Evolutionary conservation across 345 rosid species (phyloP), one percentile per base, ranked within the genome.

Genomic region (Hevea brasiliensis): DNA sequence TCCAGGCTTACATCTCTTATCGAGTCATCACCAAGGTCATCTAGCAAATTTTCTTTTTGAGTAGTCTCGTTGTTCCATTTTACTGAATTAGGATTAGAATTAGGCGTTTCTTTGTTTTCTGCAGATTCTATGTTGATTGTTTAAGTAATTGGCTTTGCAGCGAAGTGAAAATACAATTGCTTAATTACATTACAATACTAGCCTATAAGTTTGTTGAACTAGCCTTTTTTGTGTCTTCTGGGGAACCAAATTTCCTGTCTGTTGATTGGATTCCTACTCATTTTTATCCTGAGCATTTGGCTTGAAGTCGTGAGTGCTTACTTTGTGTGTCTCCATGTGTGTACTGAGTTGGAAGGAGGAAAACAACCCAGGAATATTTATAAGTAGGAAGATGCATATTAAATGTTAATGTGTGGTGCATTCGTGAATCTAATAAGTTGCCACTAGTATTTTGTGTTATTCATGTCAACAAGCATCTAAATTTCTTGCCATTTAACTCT

Each of bases 1-100:
- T 96, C 17, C 97, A 96, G 86, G 80, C 97, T 73, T 93, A 92
- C 74, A 89, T 95, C 84, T 93, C 99, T 24, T 96, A 93, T 81
- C 86, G 98, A 74, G 94, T 96, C 69, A 83, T 90, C 88, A 91
- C 96, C 77, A 96, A 93, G 99, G 99, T 92, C 15, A 37, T 53
- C 13, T 60, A 9, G 3, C 54, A 13, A 4, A 15, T n/a, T 13
- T 20, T 41, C 13, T 51, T 14, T 20, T 60, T 40, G 63, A 54
- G 70, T 4, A 10, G 29, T 29, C 18, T 21, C 35, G 7, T 27
- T 26, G 47, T 37, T 74, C 44, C 7, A 42, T 9, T 35, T 65
- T 66, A 18, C 13, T 45, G 1, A 40, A 41, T 53, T 61, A 41
- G 55, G 42, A 13, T 54, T 53, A 50, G 70, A 53, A 6, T 20